Evolutionary conservation across 192 early-diverging fungal genomes (phyloP).

Genomic region (Backusella tarrabulga): DNA sequence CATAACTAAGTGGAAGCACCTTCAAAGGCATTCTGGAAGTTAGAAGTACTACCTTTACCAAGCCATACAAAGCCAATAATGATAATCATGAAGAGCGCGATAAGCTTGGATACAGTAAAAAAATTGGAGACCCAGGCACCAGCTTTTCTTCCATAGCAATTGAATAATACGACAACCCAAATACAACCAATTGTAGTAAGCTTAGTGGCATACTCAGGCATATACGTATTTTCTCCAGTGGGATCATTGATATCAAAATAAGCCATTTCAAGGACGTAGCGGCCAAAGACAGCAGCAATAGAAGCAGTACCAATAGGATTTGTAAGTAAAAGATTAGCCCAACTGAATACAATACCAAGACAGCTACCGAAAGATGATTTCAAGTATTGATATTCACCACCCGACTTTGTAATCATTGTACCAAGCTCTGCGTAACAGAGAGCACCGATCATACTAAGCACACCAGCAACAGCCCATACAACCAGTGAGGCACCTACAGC

Average conservation of each 20-base stretch:
- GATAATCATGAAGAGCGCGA: constrained; percentile 63
- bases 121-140: constrained; percentile 59
- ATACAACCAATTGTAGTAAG: constrained; percentile 31
- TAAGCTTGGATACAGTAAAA: constrained; percentile 68
- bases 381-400: constrained; percentile 86
- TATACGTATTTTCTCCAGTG: neutral
- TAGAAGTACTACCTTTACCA: constrained; percentile 49
- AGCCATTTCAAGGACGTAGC: constrained; percentile 64
- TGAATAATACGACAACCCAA: constrained; percentile 37
- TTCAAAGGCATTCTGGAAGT: constrained; percentile 53
- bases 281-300: constrained; percentile 59
- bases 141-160: constrained; percentile 39
- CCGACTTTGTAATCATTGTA: constrained; percentile 76
- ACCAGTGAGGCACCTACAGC: constrained; percentile 66
- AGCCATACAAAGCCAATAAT: constrained; percentile 65
- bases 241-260: constrained; percentile 22
- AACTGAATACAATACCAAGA: constrained; percentile 53
- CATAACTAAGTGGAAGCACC: constrained; percentile 60
- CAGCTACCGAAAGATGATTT: constrained; percentile 58
- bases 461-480: constrained; percentile 68
- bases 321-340: constrained; percentile 51
- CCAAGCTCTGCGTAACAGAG: constrained; percentile 90
- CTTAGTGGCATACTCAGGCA: constrained; percentile 22
- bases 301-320: constrained; percentile 51
- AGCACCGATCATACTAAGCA: constrained; percentile 77